phyloP scores from a whole-genome alignment of 2,329 filamentous ascomycete species.

The Xylaria sp. region DNA sequence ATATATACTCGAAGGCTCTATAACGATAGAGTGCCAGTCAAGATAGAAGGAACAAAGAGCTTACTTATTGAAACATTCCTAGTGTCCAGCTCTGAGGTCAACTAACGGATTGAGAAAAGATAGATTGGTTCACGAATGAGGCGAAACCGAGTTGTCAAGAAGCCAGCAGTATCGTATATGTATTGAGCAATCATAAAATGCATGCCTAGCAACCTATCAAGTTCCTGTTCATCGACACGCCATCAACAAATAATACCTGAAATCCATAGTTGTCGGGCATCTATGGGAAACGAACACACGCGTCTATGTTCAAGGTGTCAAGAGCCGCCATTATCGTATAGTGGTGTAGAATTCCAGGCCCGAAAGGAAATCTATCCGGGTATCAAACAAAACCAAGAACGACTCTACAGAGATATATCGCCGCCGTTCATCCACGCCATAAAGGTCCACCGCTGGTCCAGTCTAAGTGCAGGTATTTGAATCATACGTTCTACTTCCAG shows the following conservation, averaged over 20 bases:
- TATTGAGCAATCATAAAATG: background rate
- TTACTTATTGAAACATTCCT: too few species aligned
- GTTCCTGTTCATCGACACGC: background rate
- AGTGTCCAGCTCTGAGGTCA: background rate
- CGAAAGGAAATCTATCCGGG: conserved; percentile 52
- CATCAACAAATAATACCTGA: background rate
- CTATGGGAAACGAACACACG: background rate
- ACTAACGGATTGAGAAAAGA: background rate
- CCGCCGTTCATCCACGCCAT: conserved; percentile 37
- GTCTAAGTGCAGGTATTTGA: conserved; percentile 33
- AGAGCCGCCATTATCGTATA: conserved; percentile 19
- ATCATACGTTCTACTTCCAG: conserved; percentile 33
- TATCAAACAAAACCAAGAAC: conserved; percentile 50
- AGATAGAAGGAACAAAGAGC: background rate
- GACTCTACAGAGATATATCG: conserved; percentile 38
- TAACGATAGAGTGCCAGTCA: background rate
- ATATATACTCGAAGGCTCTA: background rate
- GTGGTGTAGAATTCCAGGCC: conserved; percentile 39
- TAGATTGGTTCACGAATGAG: too few species aligned
- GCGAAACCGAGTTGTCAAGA: background rate
- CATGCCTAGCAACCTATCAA: background rate
- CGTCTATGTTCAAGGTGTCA: background rate
- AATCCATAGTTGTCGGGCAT: background rate
- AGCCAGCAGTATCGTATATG: background rate
- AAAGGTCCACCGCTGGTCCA: conserved; percentile 34